Conservation (phyloP, 257 asterid species). For the Euphrasia confusa region DNA sequence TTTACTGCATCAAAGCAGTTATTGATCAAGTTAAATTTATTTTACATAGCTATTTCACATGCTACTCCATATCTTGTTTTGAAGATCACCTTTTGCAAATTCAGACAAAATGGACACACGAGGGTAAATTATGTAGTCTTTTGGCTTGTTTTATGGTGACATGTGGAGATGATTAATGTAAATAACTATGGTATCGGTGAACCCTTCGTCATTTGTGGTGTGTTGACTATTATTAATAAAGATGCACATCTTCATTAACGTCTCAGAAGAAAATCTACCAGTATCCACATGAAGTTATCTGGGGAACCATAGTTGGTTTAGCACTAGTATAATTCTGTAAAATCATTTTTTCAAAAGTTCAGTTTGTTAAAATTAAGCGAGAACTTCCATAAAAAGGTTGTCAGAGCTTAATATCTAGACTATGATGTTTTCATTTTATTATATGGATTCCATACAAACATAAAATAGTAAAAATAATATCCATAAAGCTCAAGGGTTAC, state of each 20-base stretch:
- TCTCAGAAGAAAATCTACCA: background rate
- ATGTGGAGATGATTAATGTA: too few species aligned
- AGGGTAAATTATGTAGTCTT: background rate
- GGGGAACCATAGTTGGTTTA: background rate
- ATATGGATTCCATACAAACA: slow-evolving; percentile 6
- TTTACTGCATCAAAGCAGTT: background rate
- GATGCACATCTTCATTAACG: background rate
- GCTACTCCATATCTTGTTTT: slow-evolving; percentile 1
- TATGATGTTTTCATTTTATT: slow-evolving; percentile 4
- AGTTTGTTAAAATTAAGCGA: slow-evolving; percentile 5
- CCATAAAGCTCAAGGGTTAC: slow-evolving; percentile 15
- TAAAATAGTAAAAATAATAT: slow-evolving; percentile 2
- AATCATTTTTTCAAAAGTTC: background rate
- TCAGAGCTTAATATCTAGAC: slow-evolving; percentile 9
- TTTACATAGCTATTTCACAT: background rate
- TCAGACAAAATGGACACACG: background rate
- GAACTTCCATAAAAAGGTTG: background rate
- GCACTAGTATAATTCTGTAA: background rate
- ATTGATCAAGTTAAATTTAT: background rate
- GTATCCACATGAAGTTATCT: background rate
- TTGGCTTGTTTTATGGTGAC: slow-evolving; percentile 5
- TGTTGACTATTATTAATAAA: background rate
- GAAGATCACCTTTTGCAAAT: slow-evolving; percentile 4
- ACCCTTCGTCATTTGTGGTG: slow-evolving; percentile 1
- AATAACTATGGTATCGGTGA: too few species aligned